Conservation (phyloP, 208 protist genomes). For the Balamuthia mandrillaris region DNA sequence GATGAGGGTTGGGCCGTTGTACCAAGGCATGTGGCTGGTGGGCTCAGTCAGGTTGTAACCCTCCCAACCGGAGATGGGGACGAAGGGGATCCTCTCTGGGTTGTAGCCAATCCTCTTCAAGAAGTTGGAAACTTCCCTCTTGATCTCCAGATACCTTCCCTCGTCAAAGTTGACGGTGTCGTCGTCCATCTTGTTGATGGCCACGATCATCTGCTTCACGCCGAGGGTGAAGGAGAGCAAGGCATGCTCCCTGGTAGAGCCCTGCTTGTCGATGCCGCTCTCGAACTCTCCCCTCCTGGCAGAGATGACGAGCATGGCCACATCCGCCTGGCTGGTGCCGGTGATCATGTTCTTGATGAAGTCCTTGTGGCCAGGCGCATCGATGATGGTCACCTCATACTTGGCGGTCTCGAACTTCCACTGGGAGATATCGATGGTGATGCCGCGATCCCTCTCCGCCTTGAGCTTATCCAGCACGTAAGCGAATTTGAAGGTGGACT, state of each 20-base stretch:
- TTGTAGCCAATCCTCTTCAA: constrained; percentile 87
- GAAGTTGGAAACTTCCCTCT: constrained; percentile 44
- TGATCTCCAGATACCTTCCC: constrained; percentile 72
- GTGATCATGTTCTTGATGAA: constrained; percentile 99
- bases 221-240: constrained; percentile 78
- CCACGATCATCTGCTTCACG: constrained; percentile 81
- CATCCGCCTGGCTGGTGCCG: constrained; percentile 88
- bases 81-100: constrained; percentile 83
- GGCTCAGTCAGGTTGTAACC: constrained; percentile 91
- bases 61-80: constrained; percentile 91
- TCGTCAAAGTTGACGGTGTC: constrained; percentile 79
- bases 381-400: constrained; percentile 98
- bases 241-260: constrained; percentile 81
- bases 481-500: constrained; percentile 89
- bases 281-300: constrained; percentile 76
- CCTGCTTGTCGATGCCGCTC: constrained; percentile 72
- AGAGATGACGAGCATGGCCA: constrained; percentile 82
- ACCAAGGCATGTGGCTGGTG: constrained; percentile 88
- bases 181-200: constrained; percentile 88
- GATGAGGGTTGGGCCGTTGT: constrained; percentile 82
- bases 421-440: constrained; percentile 97
- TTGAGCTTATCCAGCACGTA: constrained; percentile 98
- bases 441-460: constrained; percentile 97
- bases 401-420: constrained; percentile 97
- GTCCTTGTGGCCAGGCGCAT: constrained; percentile 99